Evolutionary conservation across 2,329 filamentous ascomycete species (phyloP).

Genomic region (Thermoascus crustaceus): DNA sequence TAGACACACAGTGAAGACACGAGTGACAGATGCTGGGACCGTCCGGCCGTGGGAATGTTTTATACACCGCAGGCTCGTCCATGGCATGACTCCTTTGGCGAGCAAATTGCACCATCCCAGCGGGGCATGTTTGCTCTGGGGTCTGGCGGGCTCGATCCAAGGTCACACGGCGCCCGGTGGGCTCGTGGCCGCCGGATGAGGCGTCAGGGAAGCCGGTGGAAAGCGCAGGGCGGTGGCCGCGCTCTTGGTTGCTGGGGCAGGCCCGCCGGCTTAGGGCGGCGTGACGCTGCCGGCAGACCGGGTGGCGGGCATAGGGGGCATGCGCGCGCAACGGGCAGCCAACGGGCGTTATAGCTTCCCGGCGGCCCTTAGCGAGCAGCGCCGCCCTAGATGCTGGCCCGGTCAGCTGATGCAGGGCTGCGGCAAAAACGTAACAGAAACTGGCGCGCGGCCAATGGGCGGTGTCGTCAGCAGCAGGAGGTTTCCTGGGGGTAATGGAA

Average conservation of each 20-base stretch:
- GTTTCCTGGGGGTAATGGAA: slow-evolving; percentile 28
- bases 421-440: slow-evolving; percentile 32
- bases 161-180: background rate
- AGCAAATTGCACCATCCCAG: background rate
- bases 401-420: slow-evolving; percentile 26
- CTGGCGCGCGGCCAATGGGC: slow-evolving; percentile 20
- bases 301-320: background rate
- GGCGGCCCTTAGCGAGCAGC: background rate
- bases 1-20: background rate
- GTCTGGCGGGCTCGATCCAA: background rate
- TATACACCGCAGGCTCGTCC: background rate
- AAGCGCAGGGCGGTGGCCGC: background rate
- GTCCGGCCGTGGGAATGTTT: background rate
- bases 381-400: background rate
- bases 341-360: background rate
- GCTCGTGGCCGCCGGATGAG: slow-evolving; percentile 2
- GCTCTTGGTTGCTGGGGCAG: background rate
- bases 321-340: background rate
- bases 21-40: background rate
- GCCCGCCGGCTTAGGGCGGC: background rate
- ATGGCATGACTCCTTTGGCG: background rate
- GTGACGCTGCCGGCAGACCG: background rate
- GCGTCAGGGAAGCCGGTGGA: background rate
- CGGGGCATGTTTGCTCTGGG: background rate
- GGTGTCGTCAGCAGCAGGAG: slow-evolving; percentile 9